Percentiles rank a stretch among this genome's conserved stretches.
phyloP scores from a whole-genome alignment of 805 yeast species.

The Zygosaccharomyces rouxii region DNA sequence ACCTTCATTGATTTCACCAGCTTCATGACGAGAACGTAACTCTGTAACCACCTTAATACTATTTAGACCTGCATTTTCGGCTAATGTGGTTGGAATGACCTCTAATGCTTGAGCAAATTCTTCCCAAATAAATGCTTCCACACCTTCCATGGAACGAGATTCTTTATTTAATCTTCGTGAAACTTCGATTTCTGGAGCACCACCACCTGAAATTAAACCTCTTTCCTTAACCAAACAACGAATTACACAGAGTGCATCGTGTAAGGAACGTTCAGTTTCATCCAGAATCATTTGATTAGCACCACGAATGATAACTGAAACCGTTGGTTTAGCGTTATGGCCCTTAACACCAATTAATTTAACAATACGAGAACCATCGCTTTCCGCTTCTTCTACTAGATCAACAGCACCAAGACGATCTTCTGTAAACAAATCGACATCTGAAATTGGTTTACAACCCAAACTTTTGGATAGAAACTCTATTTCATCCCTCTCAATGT shows the following conservation, averaged over 20 bases:
- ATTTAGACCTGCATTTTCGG: conserved; percentile 92
- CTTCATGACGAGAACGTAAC: conserved; percentile 82
- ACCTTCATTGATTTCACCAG: conserved; percentile 91
- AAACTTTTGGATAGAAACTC: conserved; percentile 79
- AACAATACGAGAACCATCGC: conserved; percentile 85
- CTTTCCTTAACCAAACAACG: conserved; percentile 84
- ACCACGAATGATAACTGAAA: conserved; percentile 90
- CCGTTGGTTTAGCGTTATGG: conserved; percentile 47
- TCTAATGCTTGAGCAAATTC: conserved; percentile 91
- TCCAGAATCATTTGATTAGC: conserved; percentile 87
- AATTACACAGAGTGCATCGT: conserved; percentile 94
- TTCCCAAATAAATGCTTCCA: conserved; percentile 84
- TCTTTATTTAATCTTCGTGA: conserved; percentile 70
- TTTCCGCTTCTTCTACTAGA: conserved; percentile 83
- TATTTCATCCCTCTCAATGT: conserved; percentile 92
- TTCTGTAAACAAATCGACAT: conserved; percentile 87
- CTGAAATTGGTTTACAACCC: conserved; percentile 96
- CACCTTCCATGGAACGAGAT: conserved; percentile 69
- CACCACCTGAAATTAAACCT: conserved; percentile 96
- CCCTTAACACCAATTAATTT: conserved; percentile 75
- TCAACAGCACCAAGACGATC: conserved; percentile 91
- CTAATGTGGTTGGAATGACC: conserved; percentile 88
- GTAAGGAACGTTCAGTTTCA: conserved; percentile 95
- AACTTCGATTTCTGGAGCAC: conserved; percentile 94
- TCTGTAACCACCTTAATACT: conserved; percentile 91